A percentile compares a stretch with the other conserved stretches of the same genome.
Evolutionary conservation across 1,284 basidiomycete species (phyloP).

Genomic region (Ceratobasidium sp.): DNA sequence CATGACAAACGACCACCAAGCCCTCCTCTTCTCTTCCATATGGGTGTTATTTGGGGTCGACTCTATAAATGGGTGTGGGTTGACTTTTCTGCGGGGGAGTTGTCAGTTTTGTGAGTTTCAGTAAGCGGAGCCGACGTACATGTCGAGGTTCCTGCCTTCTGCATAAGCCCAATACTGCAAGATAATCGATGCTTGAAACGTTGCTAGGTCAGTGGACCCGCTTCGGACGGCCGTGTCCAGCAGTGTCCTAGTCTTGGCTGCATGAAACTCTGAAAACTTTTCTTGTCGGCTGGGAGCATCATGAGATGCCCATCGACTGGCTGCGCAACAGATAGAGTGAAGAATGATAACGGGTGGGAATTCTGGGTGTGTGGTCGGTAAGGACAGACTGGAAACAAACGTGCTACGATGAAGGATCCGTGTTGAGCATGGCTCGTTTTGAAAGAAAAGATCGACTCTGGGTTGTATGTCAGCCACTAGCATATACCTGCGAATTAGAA

Average conservation of each 20-base stretch:
- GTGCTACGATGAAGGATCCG: slow-evolving; percentile 79
- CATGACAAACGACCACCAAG: slow-evolving; percentile 88
- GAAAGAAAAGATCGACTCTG: slow-evolving; percentile 83
- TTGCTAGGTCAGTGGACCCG: slow-evolving; percentile 82
- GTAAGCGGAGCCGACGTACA: slow-evolving; percentile 87
- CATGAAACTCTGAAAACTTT: slow-evolving; percentile 81
- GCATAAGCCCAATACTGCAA: slow-evolving; percentile 89
- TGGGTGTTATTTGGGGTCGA: slow-evolving; percentile 65
- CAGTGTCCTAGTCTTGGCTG: slow-evolving; percentile 80
- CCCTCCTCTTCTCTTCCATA: slow-evolving; percentile 76
- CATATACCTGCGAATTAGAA: slow-evolving; percentile 29
- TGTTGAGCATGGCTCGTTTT: slow-evolving; percentile 82
- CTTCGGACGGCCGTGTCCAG: slow-evolving; percentile 87
- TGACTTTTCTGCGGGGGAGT: slow-evolving; percentile 26
- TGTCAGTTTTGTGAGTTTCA: slow-evolving; percentile 67
- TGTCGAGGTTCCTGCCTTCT: slow-evolving; percentile 87
- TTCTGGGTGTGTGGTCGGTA: slow-evolving; percentile 75
- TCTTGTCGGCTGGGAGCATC: slow-evolving; percentile 52
- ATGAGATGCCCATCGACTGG: slow-evolving; percentile 80
- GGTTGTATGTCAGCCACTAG: slow-evolving; percentile 40
- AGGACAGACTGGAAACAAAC: slow-evolving; percentile 77
- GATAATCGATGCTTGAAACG: slow-evolving; percentile 84
- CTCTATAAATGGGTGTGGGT: slow-evolving; percentile 14
- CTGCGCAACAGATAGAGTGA: slow-evolving; percentile 87
- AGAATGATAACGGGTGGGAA: slow-evolving; percentile 85